Conservation (phyloP, 768 basidiomycete species). For the Rhizopogon salebrosus region DNA sequence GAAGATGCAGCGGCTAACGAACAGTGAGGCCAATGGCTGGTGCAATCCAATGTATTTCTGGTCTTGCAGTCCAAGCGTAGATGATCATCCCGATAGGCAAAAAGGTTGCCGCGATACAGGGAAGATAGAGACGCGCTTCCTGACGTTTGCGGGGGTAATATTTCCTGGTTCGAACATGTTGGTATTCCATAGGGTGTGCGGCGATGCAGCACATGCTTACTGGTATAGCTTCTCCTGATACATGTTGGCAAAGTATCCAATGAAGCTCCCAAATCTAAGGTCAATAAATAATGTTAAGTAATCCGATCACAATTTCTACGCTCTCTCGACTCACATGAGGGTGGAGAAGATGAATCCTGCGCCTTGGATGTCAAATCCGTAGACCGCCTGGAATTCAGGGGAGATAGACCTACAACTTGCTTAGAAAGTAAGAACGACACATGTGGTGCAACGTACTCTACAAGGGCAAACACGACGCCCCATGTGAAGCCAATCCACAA, state of each 20-base stretch:
- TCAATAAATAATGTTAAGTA: conserved; percentile 5
- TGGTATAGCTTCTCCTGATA: conserved; percentile 42
- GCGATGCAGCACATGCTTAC: conserved; percentile 25
- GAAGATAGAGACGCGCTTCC: conserved; percentile 53
- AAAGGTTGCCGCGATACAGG: conserved; percentile 46
- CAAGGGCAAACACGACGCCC: conserved; percentile 65
- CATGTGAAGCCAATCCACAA: conserved; percentile 64
- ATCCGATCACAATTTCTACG: background rate
- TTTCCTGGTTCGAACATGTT: conserved; percentile 4
- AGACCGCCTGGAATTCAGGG: conserved; percentile 46
- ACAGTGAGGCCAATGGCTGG: conserved; percentile 4
- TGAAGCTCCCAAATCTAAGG: conserved; percentile 41
- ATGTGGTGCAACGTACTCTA: conserved; percentile 34
- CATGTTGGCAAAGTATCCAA: conserved; percentile 38
- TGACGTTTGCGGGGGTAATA: conserved; percentile 23
- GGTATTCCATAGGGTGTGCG: background rate
- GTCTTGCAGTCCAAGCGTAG: conserved; percentile 63
- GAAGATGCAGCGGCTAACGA: background rate
- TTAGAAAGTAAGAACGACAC: background rate
- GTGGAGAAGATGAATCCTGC: conserved; percentile 52
- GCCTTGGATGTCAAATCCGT: conserved; percentile 52
- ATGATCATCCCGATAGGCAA: conserved; percentile 56
- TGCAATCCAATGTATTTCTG: conserved; percentile 51
- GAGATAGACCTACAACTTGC: conserved; percentile 37
- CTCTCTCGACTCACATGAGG: conserved; percentile 37